A percentile compares a stretch with the other conserved stretches of the same genome.
Conservation (phyloP, 805 yeast genomes). For the Suhomyces faveliae region DNA sequence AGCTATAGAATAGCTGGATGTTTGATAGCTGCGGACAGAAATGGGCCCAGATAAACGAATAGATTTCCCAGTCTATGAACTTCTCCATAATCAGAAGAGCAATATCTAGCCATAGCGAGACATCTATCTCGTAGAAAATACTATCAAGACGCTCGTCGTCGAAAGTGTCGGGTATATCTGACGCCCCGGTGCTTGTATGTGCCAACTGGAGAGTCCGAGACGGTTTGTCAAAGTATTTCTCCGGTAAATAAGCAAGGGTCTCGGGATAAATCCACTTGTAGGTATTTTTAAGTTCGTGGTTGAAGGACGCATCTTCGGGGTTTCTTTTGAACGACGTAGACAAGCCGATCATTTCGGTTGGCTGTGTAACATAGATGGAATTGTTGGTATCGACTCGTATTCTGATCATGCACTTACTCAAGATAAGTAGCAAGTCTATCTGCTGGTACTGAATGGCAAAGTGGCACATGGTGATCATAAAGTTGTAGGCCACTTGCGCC, state of each 20-base stretch:
- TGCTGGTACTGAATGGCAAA: slow-evolving; percentile 34
- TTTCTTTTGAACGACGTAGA: slow-evolving; percentile 59
- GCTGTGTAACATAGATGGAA: slow-evolving; percentile 48
- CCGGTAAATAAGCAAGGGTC: slow-evolving; percentile 46
- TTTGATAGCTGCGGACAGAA: slow-evolving; percentile 69
- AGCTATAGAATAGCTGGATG: slow-evolving; percentile 47
- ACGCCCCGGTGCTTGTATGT: background rate
- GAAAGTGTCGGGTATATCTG: too few relatives aligned
- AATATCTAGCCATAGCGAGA: slow-evolving; percentile 51
- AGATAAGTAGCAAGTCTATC: slow-evolving; percentile 41
- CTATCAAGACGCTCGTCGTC: too few relatives aligned
- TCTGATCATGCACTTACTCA: slow-evolving; percentile 53
- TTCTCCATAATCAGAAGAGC: slow-evolving; percentile 49
- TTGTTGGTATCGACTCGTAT: slow-evolving; percentile 49
- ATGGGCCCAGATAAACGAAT: slow-evolving; percentile 64
- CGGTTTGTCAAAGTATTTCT: slow-evolving; percentile 40
- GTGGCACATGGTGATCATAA: slow-evolving; percentile 36
- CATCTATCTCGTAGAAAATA: background rate
- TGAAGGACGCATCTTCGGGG: slow-evolving; percentile 22
- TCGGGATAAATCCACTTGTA: slow-evolving; percentile 65
- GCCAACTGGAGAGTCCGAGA: slow-evolving; percentile 20
- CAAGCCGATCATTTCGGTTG: slow-evolving; percentile 63
- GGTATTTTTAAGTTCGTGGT: slow-evolving; percentile 12
- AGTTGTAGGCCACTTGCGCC: slow-evolving; percentile 28
- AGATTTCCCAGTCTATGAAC: slow-evolving; percentile 68